phyloP scores from a whole-genome alignment of 108 stramenopile species.

The Skeletonema potamos region DNA sequence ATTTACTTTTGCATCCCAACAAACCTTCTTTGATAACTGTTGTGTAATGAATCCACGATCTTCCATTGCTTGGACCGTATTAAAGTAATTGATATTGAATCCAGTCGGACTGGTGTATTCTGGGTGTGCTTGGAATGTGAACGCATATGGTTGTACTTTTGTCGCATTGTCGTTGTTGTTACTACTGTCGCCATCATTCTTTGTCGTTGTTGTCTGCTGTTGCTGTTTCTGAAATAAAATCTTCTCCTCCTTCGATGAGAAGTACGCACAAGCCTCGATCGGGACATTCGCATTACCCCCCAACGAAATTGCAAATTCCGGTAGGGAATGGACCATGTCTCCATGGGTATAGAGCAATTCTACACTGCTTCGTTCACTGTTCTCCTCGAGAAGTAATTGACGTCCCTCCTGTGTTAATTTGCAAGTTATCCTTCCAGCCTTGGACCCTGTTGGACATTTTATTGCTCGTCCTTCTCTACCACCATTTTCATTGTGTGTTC shows the following conservation, averaged over 20 bases:
- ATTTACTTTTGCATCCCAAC: conserved; percentile 38
- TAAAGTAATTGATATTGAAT: conserved; percentile 39
- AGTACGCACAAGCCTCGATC: conserved; percentile 71
- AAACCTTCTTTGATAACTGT: conserved; percentile 9
- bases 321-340: conserved; percentile 74
- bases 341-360: conserved; percentile 78
- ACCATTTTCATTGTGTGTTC: background rate
- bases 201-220: background rate
- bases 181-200: background rate
- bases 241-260: conserved; percentile 32
- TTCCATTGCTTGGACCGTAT: conserved; percentile 43
- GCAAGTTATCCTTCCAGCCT: conserved; percentile 4
- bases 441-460: conserved; percentile 2
- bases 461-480: conserved; percentile 1
- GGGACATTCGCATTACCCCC: conserved; percentile 66
- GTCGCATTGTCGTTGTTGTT: background rate
- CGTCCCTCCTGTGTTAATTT: conserved; percentile 2
- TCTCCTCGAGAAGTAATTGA: conserved; percentile 7
- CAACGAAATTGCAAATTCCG: conserved; percentile 51
- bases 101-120: conserved; percentile 58
- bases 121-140: conserved; percentile 84
- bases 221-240: conserved; percentile 4
- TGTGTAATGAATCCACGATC: conserved; percentile 33
- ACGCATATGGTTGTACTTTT: conserved; percentile 47
- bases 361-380: conserved; percentile 2